Conservation (phyloP, 345 rosid genomes). For the Pugionium cornutum region DNA sequence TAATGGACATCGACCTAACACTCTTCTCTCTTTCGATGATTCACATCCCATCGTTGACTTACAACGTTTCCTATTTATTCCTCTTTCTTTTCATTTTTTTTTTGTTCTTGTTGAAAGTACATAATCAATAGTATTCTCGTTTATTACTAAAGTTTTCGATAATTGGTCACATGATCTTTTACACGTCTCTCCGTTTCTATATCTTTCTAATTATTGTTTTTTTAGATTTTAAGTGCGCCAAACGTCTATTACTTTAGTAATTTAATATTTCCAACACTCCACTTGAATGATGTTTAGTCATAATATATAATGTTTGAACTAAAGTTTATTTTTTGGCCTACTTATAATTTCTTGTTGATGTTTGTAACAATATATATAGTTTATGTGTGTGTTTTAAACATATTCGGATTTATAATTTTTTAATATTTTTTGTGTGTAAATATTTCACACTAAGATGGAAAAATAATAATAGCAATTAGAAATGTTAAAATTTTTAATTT, state of each 20-base stretch:
- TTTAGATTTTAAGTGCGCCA: not conserved
- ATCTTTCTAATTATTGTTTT: not conserved
- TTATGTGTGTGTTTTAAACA: too few species aligned
- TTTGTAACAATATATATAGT: too few species aligned
- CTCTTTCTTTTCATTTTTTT: slow-evolving; percentile 9
- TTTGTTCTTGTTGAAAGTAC: slow-evolving; percentile 8
- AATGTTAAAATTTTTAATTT: too few species aligned
- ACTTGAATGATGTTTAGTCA: slow-evolving; percentile 7
- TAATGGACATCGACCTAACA: slow-evolving; percentile 39
- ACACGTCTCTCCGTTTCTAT: not conserved
- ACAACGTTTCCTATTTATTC: slow-evolving; percentile 1
- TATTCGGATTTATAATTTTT: too few species aligned
- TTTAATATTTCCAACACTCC: not conserved
- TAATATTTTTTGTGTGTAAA: too few species aligned
- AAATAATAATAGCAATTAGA: too few species aligned
- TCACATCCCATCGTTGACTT: slow-evolving; percentile 30
- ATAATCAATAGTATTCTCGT: slow-evolving; percentile 6
- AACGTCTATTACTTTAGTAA: not conserved
- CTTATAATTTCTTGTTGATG: too few species aligned
- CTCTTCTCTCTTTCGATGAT: not conserved
- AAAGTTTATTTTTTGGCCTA: too few species aligned
- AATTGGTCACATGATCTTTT: slow-evolving; percentile 25
- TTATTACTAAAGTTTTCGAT: slow-evolving; percentile 26
- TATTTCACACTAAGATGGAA: too few species aligned
- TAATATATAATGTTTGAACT: not conserved